phyloP scores from a whole-genome alignment of 441 rosid genomes.

The Codiaeum variegatum region DNA sequence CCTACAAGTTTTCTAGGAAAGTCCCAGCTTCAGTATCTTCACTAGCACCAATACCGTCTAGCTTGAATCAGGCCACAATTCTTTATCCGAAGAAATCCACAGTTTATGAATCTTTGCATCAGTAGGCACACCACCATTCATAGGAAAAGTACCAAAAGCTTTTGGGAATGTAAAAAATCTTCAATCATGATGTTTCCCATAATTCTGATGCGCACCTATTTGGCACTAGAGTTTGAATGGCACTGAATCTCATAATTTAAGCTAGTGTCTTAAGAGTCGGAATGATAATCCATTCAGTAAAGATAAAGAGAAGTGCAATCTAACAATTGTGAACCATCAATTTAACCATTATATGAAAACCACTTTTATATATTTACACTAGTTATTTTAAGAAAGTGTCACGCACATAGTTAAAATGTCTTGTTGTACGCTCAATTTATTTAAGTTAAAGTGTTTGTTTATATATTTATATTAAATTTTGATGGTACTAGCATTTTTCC shows the following conservation, averaged over 20 bases:
- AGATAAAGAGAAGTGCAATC: too few species aligned
- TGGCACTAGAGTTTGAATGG: slow-evolving; percentile 57
- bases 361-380: too few species aligned
- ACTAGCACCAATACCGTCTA: slow-evolving; percentile 39
- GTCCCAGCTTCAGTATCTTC: slow-evolving; percentile 47
- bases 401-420: too few species aligned
- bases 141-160: slow-evolving; percentile 48
- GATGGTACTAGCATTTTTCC: too few species aligned
- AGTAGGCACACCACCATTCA: slow-evolving; percentile 49
- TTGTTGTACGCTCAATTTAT: too few species aligned
- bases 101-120: slow-evolving; percentile 44
- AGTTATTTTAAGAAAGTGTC: too few species aligned
- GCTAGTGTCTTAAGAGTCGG: too few species aligned
- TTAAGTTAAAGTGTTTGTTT: too few species aligned
- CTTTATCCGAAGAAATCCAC: slow-evolving; percentile 54
- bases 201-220: slow-evolving; percentile 59
- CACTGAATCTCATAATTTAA: slow-evolving; percentile 61
- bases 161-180: slow-evolving; percentile 65
- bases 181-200: slow-evolving; percentile 60
- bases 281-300: too few species aligned
- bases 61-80: slow-evolving; percentile 59
- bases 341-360: too few species aligned
- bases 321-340: too few species aligned
- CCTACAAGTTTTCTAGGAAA: slow-evolving; percentile 48
- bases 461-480: too few species aligned